Evolutionary conservation across 1,139 yeast species (phyloP), one percentile per base, ranked within the genome.

Genomic region (Nakaseomyces glabratus): DNA sequence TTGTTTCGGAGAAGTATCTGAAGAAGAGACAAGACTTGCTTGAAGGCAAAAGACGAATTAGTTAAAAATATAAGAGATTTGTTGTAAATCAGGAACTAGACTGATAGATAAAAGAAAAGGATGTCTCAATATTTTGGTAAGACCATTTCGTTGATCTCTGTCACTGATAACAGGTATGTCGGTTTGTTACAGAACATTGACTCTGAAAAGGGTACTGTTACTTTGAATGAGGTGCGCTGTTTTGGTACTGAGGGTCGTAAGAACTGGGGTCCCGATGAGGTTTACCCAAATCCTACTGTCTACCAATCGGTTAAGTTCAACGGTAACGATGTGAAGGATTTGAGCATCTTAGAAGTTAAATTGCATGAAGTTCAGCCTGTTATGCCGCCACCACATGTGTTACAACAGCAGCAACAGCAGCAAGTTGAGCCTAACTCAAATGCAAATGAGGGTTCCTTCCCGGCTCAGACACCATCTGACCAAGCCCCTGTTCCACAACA

Each of bases 201-300:
- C 58, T 93, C 95, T 13, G 88, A 82, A 40, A 84, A 82, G 46
- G 85, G 95, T 44, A 86, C 96, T 1, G 93, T 90, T 35, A 81
- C 97, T 11, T 69, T 90, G 50, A 72, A 73, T 37, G 69, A 78
- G 35, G 98, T 90, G 33, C 73, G 88, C 43, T 77, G 88, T 35
- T 80, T 79, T 49, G 98, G 98, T 37, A 82, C 97, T 11, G 98
- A 90, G 58, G 96, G 95, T 19, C 73, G 98, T 51, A 69, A 81
- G 49, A 76, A 76, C 22, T 82, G 80, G 57, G 81, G 85, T 1
- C 59, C 69, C 16, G 68, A 71, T 44, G 95, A 85, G 57, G 77
- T 86, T 29, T 72, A 77, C 38, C 85, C 96, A 4, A 74, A 82
- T 11, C 68, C 68, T 28, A 82, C 78, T 35, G 69, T 81, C 13